Evolutionary conservation across 148 eudicot species (phyloP), one percentile per base, ranked within the genome.

Genomic region (Chenopodium album): DNA sequence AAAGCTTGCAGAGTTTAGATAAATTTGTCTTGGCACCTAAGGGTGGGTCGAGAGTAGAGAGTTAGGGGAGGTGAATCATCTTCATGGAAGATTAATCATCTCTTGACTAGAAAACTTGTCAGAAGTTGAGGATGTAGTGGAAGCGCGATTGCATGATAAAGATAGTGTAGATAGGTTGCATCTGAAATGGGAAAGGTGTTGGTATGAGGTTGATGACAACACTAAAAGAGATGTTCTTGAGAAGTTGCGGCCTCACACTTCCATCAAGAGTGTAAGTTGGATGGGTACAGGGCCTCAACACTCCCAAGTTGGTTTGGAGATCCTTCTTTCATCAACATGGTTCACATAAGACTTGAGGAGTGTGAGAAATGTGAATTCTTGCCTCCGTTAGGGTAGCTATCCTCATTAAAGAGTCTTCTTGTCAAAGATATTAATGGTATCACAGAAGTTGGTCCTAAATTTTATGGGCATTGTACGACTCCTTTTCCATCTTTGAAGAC

Each of bases 101-200:
- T 26, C 26, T 17, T 59, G 68, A 8, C 56, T 77, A 13, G 37
- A 44, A 64, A 64, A 64, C 64, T 60, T 78, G 62, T 6, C 23
- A 44, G 28, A 5, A 4, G 60, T 13, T n/a, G 60, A 78, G 44
- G 60, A 78, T 46, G 80, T 73, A 44, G 13, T 12, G 41, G 70
- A 78, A 46, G 73, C 80, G n/a, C n/a, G 31, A 37, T 26, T 78
- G 62, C 32, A 78, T 78, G 60, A 65, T 50, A 78, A 78, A 65
- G 3, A 13, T 2, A 22, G 28, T 50, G 62, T 78, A 19, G 62
- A 46, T 66, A 14, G 46, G 62, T 37, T 78, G 41, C 13, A 22
- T 23, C 12, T 78, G 26, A 7, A 14, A 13, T 65, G 80, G 80
- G 70, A 16, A 34, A 10, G 13, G 31, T 19, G n/a, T 19, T 22